Evolutionary conservation across 352 stramenopile species (phyloP), one percentile per base, ranked within the genome.

Genomic region (Thalassiosira mediterranea): DNA sequence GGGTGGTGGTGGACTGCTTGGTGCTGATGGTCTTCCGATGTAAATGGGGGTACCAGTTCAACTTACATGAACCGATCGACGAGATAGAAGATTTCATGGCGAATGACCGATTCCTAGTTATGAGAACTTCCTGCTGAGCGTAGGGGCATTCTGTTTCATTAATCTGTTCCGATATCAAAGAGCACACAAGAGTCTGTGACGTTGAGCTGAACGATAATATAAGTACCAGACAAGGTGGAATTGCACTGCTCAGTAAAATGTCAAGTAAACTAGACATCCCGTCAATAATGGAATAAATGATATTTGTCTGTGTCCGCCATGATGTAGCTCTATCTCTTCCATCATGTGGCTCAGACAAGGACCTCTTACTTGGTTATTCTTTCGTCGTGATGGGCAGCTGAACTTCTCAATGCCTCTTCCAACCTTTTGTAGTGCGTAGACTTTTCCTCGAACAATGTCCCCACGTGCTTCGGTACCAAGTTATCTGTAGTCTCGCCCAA

Each of bases 21-120:
- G 83, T 54, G 77, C 71, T 10, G 78, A 90, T 73, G 83, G 83
- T 21, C 74, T 79, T 44, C 80, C 83, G 40, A 42, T 90, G 11
- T 75, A 76, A 80, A 26, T 44, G 46, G 25, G 31, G 3, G 23
- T 29, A 19, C 23, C 17, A 51, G 34, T 15, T 46, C 2, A 0
- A 23, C 17, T 46, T 4, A 10, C n/a, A 49, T 31, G n/a, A 40
- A n/a, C n/a, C 44, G 48, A 21, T 7, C 17, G n/a, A 56, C 34
- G 49, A 1, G 10, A 10, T 46, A n/a, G 37, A 46, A n/a, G n/a
- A 51, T 51, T 21, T n/a, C n/a, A n/a, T n/a, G n/a, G n/a, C n/a
- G n/a, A n/a, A n/a, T n/a, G n/a, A n/a, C n/a, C n/a, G n/a, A n/a
- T n/a, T n/a, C n/a, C n/a, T n/a, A n/a, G n/a, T n/a, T n/a, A n/a